Evolutionary conservation across 305 asterid species (phyloP), one percentile per base, ranked within the genome.

Genomic region (Fraxinus nigra): DNA sequence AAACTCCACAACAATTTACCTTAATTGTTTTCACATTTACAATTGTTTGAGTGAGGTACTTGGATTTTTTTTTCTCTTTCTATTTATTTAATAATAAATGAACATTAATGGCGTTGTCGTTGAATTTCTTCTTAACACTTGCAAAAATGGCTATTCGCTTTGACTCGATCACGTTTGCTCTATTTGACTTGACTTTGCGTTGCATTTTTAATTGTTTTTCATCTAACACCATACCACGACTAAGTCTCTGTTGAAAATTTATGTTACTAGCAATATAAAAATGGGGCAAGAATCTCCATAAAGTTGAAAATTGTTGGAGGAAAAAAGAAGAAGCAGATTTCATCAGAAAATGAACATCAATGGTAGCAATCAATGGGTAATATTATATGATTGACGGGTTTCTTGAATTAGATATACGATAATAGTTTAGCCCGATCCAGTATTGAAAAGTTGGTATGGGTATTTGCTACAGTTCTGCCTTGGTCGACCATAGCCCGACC

Each of bases 401-500:
- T 54, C 65, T 63, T 63, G 33, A 63, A 20, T 61, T 37, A 10
- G 51, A 40, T 40, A 40, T 2, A 40, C 16, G 2, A 22, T 10
- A 13, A 63, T 30, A 7, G 72, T 63, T 63, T 9, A 63, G 72
- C 70, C 33, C 32, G 16, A 20, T 20, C 30, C 6, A 63, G 72
- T 7, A 63, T 22, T 11, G 34, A 24, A 22, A 7, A 8, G 14
- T 63, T 18, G 5, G 72, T 63, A 89, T 89, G 92, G 92, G 90
- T 14, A 54, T 72, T 75, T 89, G 92, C 84, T 85, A 76, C 80
- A 87, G 92, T 75, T 83, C 81, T 46, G 80, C 87, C 78, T 59
- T 85, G 56, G 88, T 77, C n/a, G 35, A 84, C 77, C 88, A 82
- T 28, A 84, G 81, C 82, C 86, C 89, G 16, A 24, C 85, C 0